phyloP scores from a whole-genome alignment of 176 grass and related monocot species.

The Juncus inflexus region DNA sequence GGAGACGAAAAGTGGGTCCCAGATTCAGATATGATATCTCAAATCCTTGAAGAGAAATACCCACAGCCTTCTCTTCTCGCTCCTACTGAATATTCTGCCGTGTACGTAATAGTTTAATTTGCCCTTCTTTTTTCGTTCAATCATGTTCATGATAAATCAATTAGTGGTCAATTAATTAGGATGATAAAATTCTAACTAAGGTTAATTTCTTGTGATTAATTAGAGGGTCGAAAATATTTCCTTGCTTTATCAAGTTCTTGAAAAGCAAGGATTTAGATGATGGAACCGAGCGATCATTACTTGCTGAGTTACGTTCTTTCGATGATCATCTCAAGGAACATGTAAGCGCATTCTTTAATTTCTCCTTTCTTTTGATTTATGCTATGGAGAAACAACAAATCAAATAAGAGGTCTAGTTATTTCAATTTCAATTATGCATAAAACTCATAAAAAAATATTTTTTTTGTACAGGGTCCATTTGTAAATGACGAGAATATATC shows the following conservation, averaged over 20 bases:
- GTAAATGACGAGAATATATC: slow-evolving; percentile 59
- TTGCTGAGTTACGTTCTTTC: slow-evolving; percentile 55
- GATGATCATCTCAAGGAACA: slow-evolving; percentile 75
- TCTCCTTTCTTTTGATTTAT: slow-evolving; percentile 19
- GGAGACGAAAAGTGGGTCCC: slow-evolving; percentile 66
- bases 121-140: neutral
- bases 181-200: neutral
- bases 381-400: slow-evolving; percentile 8
- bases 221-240: slow-evolving; percentile 87
- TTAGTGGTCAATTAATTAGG: neutral
- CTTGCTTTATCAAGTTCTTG: slow-evolving; percentile 61
- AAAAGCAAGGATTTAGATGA: slow-evolving; percentile 83
- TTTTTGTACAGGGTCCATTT: slow-evolving; percentile 55
- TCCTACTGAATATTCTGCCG: slow-evolving; percentile 55
- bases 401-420: neutral
- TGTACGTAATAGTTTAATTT: slow-evolving; percentile 33
- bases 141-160: neutral
- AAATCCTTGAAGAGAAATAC: slow-evolving; percentile 75
- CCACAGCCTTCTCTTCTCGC: slow-evolving; percentile 61
- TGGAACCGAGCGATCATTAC: slow-evolving; percentile 55
- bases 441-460: neutral
- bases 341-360: slow-evolving; percentile 35
- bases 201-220: slow-evolving; percentile 18
- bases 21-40: slow-evolving; percentile 81
- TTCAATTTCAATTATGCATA: slow-evolving; percentile 8